A percentile compares a stretch with the other conserved stretches of the same genome.
Evolutionary conservation across 495 filamentous ascomycete genomes (phyloP).

Genomic region (Xylaria cubensis): DNA sequence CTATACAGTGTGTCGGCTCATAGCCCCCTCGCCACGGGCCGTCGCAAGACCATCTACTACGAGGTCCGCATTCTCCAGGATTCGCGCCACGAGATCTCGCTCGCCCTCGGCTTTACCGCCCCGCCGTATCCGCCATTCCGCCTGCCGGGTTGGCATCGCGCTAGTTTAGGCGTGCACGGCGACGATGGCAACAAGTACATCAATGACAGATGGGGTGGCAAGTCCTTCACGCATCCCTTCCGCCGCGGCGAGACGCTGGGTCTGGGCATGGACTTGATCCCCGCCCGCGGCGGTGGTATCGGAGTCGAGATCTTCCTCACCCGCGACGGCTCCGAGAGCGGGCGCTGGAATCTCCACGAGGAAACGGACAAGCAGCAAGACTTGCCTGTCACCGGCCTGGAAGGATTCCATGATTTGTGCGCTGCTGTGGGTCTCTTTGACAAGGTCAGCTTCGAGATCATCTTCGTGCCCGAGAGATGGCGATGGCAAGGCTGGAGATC

Average conservation of each 20-base stretch:
- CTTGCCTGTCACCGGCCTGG: constrained; percentile 71
- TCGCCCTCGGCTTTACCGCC: constrained; percentile 80
- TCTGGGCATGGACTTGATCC: constrained; percentile 71
- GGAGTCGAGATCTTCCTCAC: constrained; percentile 79
- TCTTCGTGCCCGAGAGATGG: constrained; percentile 63
- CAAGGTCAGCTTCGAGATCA: constrained; percentile 72
- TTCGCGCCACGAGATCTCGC: constrained; percentile 59
- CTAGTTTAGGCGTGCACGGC: constrained; percentile 82
- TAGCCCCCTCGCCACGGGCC: constrained; percentile 66
- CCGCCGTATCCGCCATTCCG: constrained; percentile 87
- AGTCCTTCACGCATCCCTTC: constrained; percentile 66
- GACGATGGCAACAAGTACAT: constrained; percentile 90
- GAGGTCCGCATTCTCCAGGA: constrained; percentile 66
- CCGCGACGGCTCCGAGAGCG: constrained; percentile 67
- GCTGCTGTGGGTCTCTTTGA: constrained; percentile 80
- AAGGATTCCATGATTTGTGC: constrained; percentile 82
- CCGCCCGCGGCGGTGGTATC: constrained; percentile 41
- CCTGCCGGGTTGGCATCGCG: constrained; percentile 90
- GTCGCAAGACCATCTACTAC: constrained; percentile 73
- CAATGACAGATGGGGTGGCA: constrained; percentile 86
- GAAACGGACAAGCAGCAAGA: constrained; percentile 72
- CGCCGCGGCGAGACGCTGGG: constrained; percentile 54
- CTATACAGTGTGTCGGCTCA: constrained; percentile 74
- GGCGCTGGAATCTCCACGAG: constrained; percentile 85
- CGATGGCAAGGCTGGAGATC: constrained; percentile 38